These are phyloP conservation scores for Petunia secreta DNA, from an alignment of 257 asterid species.

Conservation along the genomic window DNA sequence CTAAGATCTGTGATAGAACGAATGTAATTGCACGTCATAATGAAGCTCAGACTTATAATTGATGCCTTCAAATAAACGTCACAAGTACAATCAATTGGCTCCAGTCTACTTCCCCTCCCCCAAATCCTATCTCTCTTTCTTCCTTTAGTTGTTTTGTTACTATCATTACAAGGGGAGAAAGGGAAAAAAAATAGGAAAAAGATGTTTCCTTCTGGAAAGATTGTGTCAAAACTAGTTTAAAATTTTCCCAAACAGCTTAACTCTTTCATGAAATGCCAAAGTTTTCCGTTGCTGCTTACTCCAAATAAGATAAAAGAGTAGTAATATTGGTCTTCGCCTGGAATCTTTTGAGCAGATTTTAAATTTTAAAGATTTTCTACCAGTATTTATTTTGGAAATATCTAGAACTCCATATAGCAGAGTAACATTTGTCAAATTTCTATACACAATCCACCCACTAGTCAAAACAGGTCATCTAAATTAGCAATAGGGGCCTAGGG, in stretches of 20 bases:
- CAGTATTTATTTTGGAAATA: neutral
- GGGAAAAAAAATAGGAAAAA: neutral
- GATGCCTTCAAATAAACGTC: neutral
- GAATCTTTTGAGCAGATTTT: neutral
- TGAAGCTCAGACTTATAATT: neutral
- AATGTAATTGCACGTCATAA: neutral
- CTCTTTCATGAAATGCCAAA: neutral
- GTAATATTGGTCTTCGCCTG: neutral
- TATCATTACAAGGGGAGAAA: neutral
- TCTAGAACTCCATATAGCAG: neutral
- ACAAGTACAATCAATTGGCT: neutral
- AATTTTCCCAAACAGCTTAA: neutral
- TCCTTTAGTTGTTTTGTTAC: neutral
- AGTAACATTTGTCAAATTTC: neutral
- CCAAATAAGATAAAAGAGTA: neutral
- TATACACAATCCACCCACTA: neutral
- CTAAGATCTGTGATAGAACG: slow-evolving; percentile 36
- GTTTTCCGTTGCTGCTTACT: neutral
- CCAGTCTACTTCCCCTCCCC: neutral
- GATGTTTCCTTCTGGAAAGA: slow-evolving; percentile 2
- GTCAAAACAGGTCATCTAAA: too few relatives aligned
- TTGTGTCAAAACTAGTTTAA: neutral
- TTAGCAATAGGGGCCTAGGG: too few relatives aligned
- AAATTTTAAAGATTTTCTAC: neutral
- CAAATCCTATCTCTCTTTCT: neutral